Base-by-base conservation (phyloP, 495 filamentous ascomycete genomes). In the Coniosporium apollinis region DNA sequence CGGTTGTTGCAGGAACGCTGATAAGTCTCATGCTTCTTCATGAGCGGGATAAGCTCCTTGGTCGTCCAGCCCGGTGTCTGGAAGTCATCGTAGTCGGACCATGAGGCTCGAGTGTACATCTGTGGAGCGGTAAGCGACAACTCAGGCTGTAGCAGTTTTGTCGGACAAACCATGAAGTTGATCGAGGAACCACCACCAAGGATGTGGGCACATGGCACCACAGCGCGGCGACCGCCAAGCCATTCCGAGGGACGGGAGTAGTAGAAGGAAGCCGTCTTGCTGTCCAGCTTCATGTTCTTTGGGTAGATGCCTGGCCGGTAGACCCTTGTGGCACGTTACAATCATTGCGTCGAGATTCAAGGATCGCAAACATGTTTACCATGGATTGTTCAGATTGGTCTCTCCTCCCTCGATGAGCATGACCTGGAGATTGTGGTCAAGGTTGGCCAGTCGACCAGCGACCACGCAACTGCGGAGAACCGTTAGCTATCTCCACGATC, bases 61-160 rank as follows among this genome's bases (percentile, higher is more conserved):
- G 80, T 82, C 4, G 66, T 73, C 81, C 80, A 87, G 13, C 81
- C 79, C 42, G 83, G 72, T 15, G 78, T 69, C 40, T 82, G 72
- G 51, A 82, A 89, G 52, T 85, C 80, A 50, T 89, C 82, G 40
- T 84, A 86, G 52, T 85, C 82, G 0, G 75, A 80, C 10, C 76
- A 77, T 3, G 72, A 79, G n/a, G 79, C 79, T 35, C 79, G 62
- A 26, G 80, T 85, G 60, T 85, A 87, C 79, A 84, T 87, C 76
- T 79, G 28, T 10, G 33, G 3, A 22, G n/a, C 17, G 9, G 3
- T 28, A 29, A 38, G 21, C 22, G 15, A 9, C 19, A n/a, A n/a
- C n/a, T n/a, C n/a, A n/a, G n/a, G n/a, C n/a, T n/a, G n/a, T n/a
- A n/a, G n/a, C 22, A 7, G 7, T 26, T n/a, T 18, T 6, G 16